These are phyloP conservation scores for Berkeleyomyces rouxiae DNA, from an alignment of 2,329 filamentous ascomycete species.

Conservation along the genomic window DNA sequence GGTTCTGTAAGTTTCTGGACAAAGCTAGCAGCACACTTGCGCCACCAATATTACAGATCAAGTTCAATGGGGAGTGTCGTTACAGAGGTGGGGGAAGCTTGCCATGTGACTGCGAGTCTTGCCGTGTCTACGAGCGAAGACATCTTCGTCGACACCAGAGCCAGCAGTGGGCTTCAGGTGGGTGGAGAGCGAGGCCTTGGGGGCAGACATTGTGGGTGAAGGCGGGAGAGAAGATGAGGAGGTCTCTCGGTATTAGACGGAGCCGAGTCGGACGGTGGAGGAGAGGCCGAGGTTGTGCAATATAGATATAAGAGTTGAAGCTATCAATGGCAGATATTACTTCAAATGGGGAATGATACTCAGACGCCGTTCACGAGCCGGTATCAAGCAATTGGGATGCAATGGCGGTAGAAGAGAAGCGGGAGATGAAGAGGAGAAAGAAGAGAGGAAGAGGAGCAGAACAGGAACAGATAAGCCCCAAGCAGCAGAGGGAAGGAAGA, in stretches of 20 bases:
- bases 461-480: background rate
- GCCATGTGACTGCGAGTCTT: constrained; percentile 78
- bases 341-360: too few species aligned
- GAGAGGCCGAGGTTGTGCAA: too few species aligned
- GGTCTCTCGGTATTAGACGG: constrained; percentile 9
- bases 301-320: background rate
- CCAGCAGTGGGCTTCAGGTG: constrained; percentile 51
- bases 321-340: background rate
- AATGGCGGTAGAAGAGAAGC: too few species aligned
- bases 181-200: constrained; percentile 58
- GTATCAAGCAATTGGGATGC: too few species aligned
- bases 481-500: constrained; percentile 5
- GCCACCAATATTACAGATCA: background rate
- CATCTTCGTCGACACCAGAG: constrained; percentile 27
- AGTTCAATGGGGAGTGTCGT: background rate
- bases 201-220: constrained; percentile 46
- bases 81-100: constrained; percentile 26
- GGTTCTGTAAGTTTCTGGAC: too few species aligned
- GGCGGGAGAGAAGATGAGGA: constrained; percentile 4
- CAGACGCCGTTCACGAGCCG: too few species aligned
- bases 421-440: constrained; percentile 4
- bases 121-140: constrained; percentile 48
- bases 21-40: too few species aligned
- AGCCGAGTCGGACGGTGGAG: constrained; percentile 10
- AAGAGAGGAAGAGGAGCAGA: constrained; percentile 1